A percentile compares a stretch with the other conserved stretches of the same genome.
Evolutionary conservation across 352 stramenopile genomes (phyloP).

Genomic region (Phytophthora pisi): DNA sequence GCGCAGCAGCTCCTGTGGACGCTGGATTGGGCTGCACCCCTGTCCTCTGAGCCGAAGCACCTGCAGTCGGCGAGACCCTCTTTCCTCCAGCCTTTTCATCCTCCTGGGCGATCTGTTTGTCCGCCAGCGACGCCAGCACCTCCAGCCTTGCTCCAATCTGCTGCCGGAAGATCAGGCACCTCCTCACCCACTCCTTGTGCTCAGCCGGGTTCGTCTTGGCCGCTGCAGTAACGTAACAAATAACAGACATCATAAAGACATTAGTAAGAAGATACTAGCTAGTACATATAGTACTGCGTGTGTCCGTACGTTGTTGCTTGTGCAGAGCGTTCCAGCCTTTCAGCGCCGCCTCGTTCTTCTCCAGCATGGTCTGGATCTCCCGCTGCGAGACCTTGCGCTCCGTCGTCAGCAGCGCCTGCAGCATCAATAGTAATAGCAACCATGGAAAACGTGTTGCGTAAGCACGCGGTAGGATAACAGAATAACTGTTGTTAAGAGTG

Average conservation of each 20-base stretch:
- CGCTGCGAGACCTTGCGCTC: constrained; percentile 60
- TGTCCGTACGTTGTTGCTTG: constrained; percentile 68
- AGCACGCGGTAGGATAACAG: constrained; percentile 1
- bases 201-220: constrained; percentile 55
- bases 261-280: neutral
- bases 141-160: constrained; percentile 78
- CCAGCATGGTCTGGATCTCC: constrained; percentile 85
- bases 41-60: constrained; percentile 12
- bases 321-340: constrained; percentile 76
- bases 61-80: constrained; percentile 10
- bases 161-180: constrained; percentile 66
- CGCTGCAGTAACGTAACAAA: constrained; percentile 33
- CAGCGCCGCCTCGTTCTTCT: constrained; percentile 85
- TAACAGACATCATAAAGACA: neutral
- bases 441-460: neutral
- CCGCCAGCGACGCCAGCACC: constrained; percentile 74
- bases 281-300: neutral
- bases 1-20: neutral
- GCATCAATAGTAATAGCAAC: neutral
- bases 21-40: constrained; percentile 5
- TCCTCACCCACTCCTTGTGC: constrained; percentile 78
- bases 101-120: constrained; percentile 79
- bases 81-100: constrained; percentile 41
- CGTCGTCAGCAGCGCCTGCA: constrained; percentile 34
- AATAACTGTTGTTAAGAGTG: neutral